Conservation (phyloP, 176 grass and related monocot genomes). For the Thinopyrum elongatum region DNA sequence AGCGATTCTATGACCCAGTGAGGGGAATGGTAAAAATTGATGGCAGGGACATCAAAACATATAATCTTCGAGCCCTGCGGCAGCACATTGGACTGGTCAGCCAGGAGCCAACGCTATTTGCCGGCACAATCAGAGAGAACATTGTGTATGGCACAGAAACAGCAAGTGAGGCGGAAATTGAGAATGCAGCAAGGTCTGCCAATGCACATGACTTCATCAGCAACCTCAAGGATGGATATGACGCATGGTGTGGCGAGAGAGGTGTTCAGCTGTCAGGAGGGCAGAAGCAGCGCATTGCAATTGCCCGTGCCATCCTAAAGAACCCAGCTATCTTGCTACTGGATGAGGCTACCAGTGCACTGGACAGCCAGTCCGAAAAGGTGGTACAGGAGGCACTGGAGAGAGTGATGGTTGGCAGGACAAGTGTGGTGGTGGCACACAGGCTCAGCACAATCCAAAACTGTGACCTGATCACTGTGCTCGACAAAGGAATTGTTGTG, state of each 20-base stretch:
- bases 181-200: constrained; percentile 69
- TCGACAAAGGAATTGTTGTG: constrained; percentile 73
- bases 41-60: constrained; percentile 67
- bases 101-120: constrained; percentile 96
- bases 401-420: constrained; percentile 81
- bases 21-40: constrained; percentile 72
- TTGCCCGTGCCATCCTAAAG: constrained; percentile 90
- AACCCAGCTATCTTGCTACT: constrained; percentile 77
- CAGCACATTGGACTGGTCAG: constrained; percentile 87
- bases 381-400: constrained; percentile 88
- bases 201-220: constrained; percentile 97
- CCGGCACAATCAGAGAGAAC: constrained; percentile 76
- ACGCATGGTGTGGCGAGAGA: constrained; percentile 83
- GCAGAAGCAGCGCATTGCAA: constrained; percentile 92
- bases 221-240: constrained; percentile 89
- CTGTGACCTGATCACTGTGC: constrained; percentile 77
- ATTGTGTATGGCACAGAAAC: constrained; percentile 69
- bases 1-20: constrained; percentile 90
- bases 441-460: constrained; percentile 84
- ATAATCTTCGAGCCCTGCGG: constrained; percentile 64
- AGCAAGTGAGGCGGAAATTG: constrained; percentile 65
- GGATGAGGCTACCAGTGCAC: constrained; percentile 92
- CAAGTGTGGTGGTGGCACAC: constrained; percentile 87
- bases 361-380: constrained; percentile 93
- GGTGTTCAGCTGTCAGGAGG: constrained; percentile 92